These are phyloP conservation scores for Microcera coccophila DNA, from an alignment of 2,329 filamentous ascomycete genomes.

Conservation along the genomic window DNA sequence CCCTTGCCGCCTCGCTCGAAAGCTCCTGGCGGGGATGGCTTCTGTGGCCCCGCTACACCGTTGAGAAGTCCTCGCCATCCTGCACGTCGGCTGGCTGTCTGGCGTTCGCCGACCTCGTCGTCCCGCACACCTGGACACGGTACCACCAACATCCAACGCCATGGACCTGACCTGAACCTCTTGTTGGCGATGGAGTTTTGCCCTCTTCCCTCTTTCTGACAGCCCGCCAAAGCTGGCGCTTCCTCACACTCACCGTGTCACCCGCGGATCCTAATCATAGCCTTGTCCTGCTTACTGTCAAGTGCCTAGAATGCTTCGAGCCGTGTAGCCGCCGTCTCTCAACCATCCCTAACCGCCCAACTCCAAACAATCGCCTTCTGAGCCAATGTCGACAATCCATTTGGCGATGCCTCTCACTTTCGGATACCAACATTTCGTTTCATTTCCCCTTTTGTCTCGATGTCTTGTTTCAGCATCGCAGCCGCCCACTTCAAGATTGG, in stretches of 20 bases:
- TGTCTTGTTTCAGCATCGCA: slow-evolving; percentile 30
- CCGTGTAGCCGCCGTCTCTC: slow-evolving; percentile 22
- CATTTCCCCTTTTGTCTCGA: slow-evolving; percentile 36
- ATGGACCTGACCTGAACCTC: background rate
- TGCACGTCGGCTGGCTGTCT: slow-evolving; percentile 27
- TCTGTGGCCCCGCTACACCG: slow-evolving; percentile 5
- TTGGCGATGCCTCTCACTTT: slow-evolving; percentile 38
- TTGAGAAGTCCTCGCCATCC: slow-evolving; percentile 12
- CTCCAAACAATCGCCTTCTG: slow-evolving; percentile 44
- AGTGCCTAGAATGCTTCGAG: background rate
- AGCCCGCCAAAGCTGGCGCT: slow-evolving; percentile 17
- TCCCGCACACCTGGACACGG: slow-evolving; percentile 1
- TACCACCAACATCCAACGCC: slow-evolving; percentile 1
- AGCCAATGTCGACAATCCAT: slow-evolving; percentile 51
- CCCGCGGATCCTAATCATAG: slow-evolving; percentile 5
- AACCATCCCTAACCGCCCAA: slow-evolving; percentile 22
- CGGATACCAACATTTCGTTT: slow-evolving; percentile 52
- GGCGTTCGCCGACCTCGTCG: slow-evolving; percentile 5
- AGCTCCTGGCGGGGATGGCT: background rate
- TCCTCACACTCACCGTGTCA: slow-evolving; percentile 21
- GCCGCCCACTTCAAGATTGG: slow-evolving; percentile 30
- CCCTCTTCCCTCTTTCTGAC: slow-evolving; percentile 1
- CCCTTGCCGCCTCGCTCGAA: slow-evolving; percentile 11
- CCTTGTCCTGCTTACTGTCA: slow-evolving; percentile 8
- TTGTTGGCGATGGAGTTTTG: background rate